A percentile compares a stretch with the other conserved stretches of the same genome.
Evolutionary conservation across 495 filamentous ascomycete genomes (phyloP).

Genomic region (Lasiosphaeris hirsuta): DNA sequence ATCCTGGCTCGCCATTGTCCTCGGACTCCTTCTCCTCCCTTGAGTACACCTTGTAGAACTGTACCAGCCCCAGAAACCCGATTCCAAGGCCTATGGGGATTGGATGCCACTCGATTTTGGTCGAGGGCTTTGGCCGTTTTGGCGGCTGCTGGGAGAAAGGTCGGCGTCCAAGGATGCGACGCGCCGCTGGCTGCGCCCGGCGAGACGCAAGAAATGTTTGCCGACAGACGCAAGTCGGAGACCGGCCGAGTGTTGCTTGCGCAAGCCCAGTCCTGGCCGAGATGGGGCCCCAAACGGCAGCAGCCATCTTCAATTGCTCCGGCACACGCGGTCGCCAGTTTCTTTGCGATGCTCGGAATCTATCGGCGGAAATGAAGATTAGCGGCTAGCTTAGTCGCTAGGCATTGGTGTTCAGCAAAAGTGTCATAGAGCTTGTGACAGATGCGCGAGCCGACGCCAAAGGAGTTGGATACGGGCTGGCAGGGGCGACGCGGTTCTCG

Average conservation of each 20-base stretch:
- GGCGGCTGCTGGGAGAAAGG: slow-evolving; percentile 33
- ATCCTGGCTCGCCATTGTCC: slow-evolving; percentile 38
- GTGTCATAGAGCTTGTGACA: no score
- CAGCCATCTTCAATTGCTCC: slow-evolving; percentile 21
- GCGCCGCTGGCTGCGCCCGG: slow-evolving; percentile 12
- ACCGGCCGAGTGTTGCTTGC: slow-evolving; percentile 18
- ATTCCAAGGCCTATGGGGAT: slow-evolving; percentile 91
- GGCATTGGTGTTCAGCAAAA: no score
- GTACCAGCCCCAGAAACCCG: slow-evolving; percentile 76
- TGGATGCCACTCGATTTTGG: slow-evolving; percentile 90
- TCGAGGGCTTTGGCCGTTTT: slow-evolving; percentile 46
- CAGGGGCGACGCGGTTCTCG: no score
- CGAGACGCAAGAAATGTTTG: slow-evolving; percentile 13
- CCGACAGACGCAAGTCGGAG: slow-evolving; percentile 16
- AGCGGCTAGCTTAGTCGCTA: not conserved
- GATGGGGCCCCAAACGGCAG: slow-evolving; percentile 21
- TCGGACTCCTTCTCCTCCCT: slow-evolving; percentile 53
- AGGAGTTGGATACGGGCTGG: no score
- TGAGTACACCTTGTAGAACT: slow-evolving; percentile 74
- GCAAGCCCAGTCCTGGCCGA: slow-evolving; percentile 22
- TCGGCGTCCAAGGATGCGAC: slow-evolving; percentile 18
- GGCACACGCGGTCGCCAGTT: not conserved
- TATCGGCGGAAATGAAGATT: not conserved
- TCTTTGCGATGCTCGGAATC: not conserved
- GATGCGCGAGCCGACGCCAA: no score